Evolutionary conservation across 345 rosid species (phyloP), one percentile per base, ranked within the genome.

Genomic region (Arabidopsis suecica): DNA sequence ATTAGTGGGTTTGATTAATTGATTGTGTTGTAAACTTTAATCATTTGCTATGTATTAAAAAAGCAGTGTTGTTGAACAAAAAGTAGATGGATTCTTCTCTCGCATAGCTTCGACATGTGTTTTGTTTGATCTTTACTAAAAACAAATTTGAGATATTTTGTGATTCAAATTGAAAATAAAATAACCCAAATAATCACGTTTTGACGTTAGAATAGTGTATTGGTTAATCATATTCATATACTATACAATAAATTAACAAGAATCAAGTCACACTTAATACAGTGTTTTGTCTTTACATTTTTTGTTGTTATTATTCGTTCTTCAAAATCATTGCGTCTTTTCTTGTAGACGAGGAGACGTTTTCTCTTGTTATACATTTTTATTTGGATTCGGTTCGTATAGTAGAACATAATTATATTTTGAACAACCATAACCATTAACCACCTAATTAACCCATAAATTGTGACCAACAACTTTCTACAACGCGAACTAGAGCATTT

Each of bases 281-380:
- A 74, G 50, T 74, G 49, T 61, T 22, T 38, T 61, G 65, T 38
- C 48, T 5, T 11, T 38, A 20, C 0, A 22, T 3, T 18, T 37
- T 13, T 6, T 33, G 1, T 33, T 57, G 10, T 34, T 16, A 18
- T 36, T 37, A 20, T 9, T n/a, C 13, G 3, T 36, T 20, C 59
- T 37, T 60, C 6, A 10, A 61, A 42, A 61, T 22, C 32, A 60
- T 5, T n/a, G 37, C 28, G 70, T 69, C 74, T 42, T 69, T 76
- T 69, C 79, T 61, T 42, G 49, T 76, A 5, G 25, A 22, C 58
- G 74, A 76, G 53, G n/a, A 38, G 79, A 61, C 75, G 54, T 61
- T 61, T n/a, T 69, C 41, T 42, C 58, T 34, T 44, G 16, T 13
- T 23, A 6, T n/a, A 16, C 48, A 41, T 18, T 60, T 62, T 50